Conservation (phyloP, 1,284 basidiomycete genomes). For the Sphaerobolus stellatus region DNA sequence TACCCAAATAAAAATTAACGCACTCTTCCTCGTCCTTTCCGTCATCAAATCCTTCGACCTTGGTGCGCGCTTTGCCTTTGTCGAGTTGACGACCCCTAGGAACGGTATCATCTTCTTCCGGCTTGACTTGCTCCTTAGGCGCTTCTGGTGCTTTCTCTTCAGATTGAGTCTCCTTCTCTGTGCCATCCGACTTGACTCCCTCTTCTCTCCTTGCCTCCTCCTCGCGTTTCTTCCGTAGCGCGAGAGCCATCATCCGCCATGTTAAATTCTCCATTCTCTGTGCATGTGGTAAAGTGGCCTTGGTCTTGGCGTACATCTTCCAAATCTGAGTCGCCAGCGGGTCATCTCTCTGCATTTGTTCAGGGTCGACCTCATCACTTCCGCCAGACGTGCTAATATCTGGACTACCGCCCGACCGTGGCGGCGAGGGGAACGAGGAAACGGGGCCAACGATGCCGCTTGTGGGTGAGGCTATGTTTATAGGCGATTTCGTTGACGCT, state of each 20-base stretch:
- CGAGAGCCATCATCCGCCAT: slow-evolving; percentile 98
- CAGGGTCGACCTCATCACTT: slow-evolving; percentile 47
- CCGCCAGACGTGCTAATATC: slow-evolving; percentile 46
- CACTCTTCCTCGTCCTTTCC: slow-evolving; percentile 75
- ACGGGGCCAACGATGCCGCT: too few relatives aligned
- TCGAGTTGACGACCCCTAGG: slow-evolving; percentile 65
- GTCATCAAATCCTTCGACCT: slow-evolving; percentile 77
- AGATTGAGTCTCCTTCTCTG: neutral
- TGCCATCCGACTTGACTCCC: slow-evolving; percentile 18
- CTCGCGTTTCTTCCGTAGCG: slow-evolving; percentile 82
- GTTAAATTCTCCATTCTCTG: slow-evolving; percentile 97
- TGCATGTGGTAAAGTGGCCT: slow-evolving; percentile 84
- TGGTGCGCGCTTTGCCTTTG: slow-evolving; percentile 72
- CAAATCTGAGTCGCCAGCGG: slow-evolving; percentile 94
- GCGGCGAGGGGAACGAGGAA: slow-evolving; percentile 61
- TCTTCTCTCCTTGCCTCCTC: slow-evolving; percentile 52
- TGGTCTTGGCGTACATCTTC: slow-evolving; percentile 93
- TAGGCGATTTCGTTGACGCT: slow-evolving; percentile 18
- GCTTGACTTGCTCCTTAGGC: neutral
- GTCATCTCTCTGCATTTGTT: slow-evolving; percentile 72
- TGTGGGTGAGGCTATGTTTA: slow-evolving; percentile 32
- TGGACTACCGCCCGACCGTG: slow-evolving; percentile 60
- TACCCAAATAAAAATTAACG: slow-evolving; percentile 41
- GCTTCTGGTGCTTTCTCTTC: neutral
- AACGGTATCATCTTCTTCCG: slow-evolving; percentile 8